phyloP scores from a whole-genome alignment of 768 basidiomycete species.

The Russula compacta region DNA sequence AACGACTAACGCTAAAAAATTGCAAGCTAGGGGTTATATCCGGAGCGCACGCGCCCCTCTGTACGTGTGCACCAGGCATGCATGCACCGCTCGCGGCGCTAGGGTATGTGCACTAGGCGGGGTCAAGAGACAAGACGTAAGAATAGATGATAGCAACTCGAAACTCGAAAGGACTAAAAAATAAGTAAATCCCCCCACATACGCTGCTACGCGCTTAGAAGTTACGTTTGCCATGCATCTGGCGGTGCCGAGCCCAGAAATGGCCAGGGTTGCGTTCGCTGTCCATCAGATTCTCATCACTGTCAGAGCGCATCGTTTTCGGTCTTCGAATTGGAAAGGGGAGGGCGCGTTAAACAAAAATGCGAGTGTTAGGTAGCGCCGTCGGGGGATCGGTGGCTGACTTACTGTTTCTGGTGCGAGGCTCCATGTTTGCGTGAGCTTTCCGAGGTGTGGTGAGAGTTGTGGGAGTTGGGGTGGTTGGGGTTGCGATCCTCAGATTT shows the following conservation, averaged over 20 bases:
- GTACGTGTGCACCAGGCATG: not conserved
- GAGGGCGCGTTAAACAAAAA: too few relatives aligned
- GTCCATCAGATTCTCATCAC: too few relatives aligned
- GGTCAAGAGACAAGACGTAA: not conserved
- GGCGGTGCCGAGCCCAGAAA: too few relatives aligned
- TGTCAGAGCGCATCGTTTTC: too few relatives aligned
- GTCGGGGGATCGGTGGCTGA: not conserved
- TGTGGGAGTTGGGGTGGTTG: too few relatives aligned
- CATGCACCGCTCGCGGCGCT: not conserved
- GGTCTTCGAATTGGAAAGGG: too few relatives aligned
- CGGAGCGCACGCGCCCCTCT: not conserved
- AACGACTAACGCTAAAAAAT: not conserved
- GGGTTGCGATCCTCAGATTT: too few relatives aligned
- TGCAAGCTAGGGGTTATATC: not conserved
- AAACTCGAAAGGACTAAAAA: not conserved
- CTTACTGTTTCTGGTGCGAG: not conserved
- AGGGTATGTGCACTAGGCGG: slow-evolving; percentile 1
- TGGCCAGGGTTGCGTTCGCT: too few relatives aligned
- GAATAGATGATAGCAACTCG: too few relatives aligned
- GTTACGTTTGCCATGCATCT: too few relatives aligned
- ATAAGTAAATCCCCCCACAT: not conserved
- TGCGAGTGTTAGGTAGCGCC: too few relatives aligned
- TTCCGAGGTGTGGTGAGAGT: not conserved
- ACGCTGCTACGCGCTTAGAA: too few relatives aligned
- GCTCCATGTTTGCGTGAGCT: not conserved